A percentile compares a stretch with the other conserved stretches of the same genome.
phyloP scores from a whole-genome alignment of 148 eudicot genomes.

The Amaranthus palmeri region DNA sequence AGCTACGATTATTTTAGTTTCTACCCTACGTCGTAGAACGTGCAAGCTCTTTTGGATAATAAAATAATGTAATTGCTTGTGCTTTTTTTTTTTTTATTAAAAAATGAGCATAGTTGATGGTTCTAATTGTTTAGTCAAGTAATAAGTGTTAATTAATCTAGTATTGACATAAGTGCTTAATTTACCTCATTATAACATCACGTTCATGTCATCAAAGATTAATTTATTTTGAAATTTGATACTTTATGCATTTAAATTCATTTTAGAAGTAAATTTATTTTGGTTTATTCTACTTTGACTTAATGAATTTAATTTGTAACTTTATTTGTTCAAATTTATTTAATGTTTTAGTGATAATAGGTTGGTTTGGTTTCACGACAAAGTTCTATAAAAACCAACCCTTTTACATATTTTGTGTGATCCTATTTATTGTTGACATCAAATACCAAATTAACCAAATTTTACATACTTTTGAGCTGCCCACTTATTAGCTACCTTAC shows the following conservation, averaged over 20 bases:
- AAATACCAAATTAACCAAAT: too few species aligned
- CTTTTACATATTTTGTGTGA: too few species aligned
- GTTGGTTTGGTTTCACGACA: too few species aligned
- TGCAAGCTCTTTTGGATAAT: not conserved
- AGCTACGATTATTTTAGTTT: not conserved
- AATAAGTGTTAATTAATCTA: not conserved
- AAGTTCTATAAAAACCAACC: too few species aligned
- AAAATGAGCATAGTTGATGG: not conserved
- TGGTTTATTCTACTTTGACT: too few species aligned
- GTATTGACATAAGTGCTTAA: not conserved
- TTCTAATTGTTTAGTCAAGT: not conserved
- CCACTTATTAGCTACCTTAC: too few species aligned
- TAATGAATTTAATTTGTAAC: too few species aligned
- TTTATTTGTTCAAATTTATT: too few species aligned
- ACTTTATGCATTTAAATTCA: not conserved
- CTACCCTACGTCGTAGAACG: conserved; percentile 9
- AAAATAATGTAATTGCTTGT: not conserved
- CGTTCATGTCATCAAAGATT: not conserved
- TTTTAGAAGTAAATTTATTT: not conserved
- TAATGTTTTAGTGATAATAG: too few species aligned
- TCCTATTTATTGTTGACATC: too few species aligned
- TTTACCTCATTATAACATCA: conserved; percentile 4
- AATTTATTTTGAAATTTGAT: not conserved
- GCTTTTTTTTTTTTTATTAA: not conserved
- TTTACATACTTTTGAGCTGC: too few species aligned